Evolutionary conservation across 83 land plant genomes (phyloP), one percentile per base, ranked within the genome.

Genomic region (Picea engelmannii): DNA sequence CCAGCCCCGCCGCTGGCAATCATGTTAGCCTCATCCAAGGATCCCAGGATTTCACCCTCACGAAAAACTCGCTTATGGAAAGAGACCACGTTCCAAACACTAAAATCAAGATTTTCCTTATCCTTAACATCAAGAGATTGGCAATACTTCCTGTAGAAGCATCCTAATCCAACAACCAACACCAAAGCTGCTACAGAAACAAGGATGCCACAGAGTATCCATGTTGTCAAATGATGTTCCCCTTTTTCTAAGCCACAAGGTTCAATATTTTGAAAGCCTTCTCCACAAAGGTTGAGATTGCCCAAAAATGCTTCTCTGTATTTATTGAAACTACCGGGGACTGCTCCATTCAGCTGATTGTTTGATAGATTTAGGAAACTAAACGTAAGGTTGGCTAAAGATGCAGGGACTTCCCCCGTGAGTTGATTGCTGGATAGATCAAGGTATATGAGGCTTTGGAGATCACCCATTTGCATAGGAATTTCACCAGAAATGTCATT

Each of bases 1-100:
- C 95, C 93, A 9, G 93, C 89, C 12, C 91, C 95, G 55, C 95
- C 95, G 20, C 77, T 87, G 1, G 90, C 95, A 21, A 93, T 86
- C 8, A 91, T 81, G 85, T 88, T 92, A 80, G 87, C 86, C 20
- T 94, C 93, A 12, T 71, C 80, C 85, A 91, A 24, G 27, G 86
- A 80, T 5, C 85, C 84, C 27, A 89, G 15, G 31, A 91, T 90
- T 80, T 92, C 91, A 0, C 73, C 47, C 65, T 82, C 91, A 35
- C 87, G 87, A 35, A 91, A 93, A 65, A 44, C 81, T 23, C 79
- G 42, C 6, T 73, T 73, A 13, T 73, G 76, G 58, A 73, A 73
- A 23, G 76, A 20, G 24, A 73, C 76, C 76, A 73, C 25, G 7
- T 47, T 73, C 23, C 23, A 73, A 44, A 15, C 4, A 47, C 58